Evolutionary conservation across 2,329 filamentous ascomycete species (phyloP).

Genomic region (Fusarium sp.): DNA sequence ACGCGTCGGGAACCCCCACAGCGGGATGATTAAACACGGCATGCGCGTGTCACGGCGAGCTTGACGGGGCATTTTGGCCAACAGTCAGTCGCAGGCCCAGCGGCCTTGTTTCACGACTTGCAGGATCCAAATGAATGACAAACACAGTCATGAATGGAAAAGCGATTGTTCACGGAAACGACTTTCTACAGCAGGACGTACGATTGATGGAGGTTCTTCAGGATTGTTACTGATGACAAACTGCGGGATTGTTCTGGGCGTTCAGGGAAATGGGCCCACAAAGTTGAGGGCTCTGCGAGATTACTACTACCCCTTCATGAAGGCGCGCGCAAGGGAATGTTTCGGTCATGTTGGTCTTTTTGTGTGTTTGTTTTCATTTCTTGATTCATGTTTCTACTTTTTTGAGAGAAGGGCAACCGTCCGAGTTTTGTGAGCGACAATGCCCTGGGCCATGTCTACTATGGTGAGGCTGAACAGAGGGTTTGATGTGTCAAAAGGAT

Average conservation of each 20-base stretch:
- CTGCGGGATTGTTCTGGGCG: slow-evolving; percentile 44
- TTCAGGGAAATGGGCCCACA: slow-evolving; percentile 44
- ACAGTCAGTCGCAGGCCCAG: not conserved
- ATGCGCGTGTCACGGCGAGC: not conserved
- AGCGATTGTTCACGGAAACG: slow-evolving; percentile 22
- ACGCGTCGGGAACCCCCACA: not conserved
- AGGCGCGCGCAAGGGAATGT: slow-evolving; percentile 42
- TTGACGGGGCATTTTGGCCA: slow-evolving; percentile 4
- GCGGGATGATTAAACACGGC: slow-evolving; percentile 18
- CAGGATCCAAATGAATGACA: slow-evolving; percentile 12
- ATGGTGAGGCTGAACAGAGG: not conserved
- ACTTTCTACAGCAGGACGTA: slow-evolving; percentile 29
- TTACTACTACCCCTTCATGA: slow-evolving; percentile 38
- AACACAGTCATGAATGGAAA: slow-evolving; percentile 20
- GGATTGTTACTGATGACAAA: slow-evolving; percentile 42
- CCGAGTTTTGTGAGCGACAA: slow-evolving; percentile 18
- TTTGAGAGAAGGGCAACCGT: slow-evolving; percentile 18
- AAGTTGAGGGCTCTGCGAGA: slow-evolving; percentile 42
- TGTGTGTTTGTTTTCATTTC: slow-evolving; percentile 6
- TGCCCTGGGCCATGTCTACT: not conserved
- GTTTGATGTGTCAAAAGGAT: not conserved
- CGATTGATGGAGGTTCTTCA: slow-evolving; percentile 34
- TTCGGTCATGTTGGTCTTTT: slow-evolving; percentile 25
- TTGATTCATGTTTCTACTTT: slow-evolving; percentile 31
- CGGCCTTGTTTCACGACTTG: slow-evolving; percentile 19